Conservation (phyloP, 106 monocot species). For the Hemerocallis citrina region DNA sequence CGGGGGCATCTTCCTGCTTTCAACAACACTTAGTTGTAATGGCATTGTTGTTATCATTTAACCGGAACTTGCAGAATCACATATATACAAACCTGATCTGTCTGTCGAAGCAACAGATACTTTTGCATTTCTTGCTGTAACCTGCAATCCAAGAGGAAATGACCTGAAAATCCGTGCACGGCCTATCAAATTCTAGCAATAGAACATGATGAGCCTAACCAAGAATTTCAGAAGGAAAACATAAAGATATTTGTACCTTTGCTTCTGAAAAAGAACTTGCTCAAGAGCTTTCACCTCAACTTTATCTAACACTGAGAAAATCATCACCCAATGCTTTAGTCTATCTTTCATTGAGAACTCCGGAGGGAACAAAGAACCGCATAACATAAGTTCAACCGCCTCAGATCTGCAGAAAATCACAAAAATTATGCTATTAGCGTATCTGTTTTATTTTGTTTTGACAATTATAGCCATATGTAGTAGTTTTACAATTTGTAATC, state of each 20-base stretch:
- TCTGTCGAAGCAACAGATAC: slow-evolving; percentile 72
- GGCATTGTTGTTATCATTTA: background rate
- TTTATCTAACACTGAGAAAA: slow-evolving; percentile 68
- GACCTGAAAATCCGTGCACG: slow-evolving; percentile 31
- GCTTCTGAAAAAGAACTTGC: slow-evolving; percentile 85
- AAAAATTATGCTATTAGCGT: too few species aligned
- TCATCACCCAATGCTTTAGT: slow-evolving; percentile 66
- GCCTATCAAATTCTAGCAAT: slow-evolving; percentile 33
- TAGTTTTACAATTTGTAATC: too few species aligned
- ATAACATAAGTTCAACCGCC: slow-evolving; percentile 67
- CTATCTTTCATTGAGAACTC: slow-evolving; percentile 62
- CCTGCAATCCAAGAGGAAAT: slow-evolving; percentile 73
- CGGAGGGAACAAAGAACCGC: slow-evolving; percentile 69
- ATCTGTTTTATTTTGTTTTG: too few species aligned
- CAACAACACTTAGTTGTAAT: slow-evolving; percentile 14
- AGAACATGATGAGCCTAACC: background rate
- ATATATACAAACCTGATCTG: slow-evolving; percentile 46
- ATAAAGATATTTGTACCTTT: slow-evolving; percentile 43
- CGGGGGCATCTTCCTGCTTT: slow-evolving; percentile 68
- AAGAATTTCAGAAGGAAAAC: background rate
- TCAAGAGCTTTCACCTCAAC: slow-evolving; percentile 89
- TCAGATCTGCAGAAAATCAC: slow-evolving; percentile 55
- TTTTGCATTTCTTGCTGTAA: slow-evolving; percentile 95
- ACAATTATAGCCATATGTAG: too few species aligned
- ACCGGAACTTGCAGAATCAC: slow-evolving; percentile 2